These are phyloP conservation scores for Sordariomycetes sp. DNA, from an alignment of 2,329 filamentous ascomycete species.

Conservation along the genomic window DNA sequence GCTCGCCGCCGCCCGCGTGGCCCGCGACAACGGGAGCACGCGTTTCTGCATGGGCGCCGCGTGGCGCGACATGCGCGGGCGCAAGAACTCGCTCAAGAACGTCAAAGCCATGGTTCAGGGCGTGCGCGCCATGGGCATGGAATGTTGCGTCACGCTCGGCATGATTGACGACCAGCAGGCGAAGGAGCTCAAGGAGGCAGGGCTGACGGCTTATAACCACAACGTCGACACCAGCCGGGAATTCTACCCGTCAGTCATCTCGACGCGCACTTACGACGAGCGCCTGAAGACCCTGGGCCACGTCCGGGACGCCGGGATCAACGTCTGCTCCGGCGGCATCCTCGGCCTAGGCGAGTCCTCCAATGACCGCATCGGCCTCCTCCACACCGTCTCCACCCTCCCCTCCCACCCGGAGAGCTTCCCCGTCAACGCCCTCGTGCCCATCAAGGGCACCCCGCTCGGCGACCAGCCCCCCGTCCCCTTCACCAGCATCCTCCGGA, in stretches of 20 bases:
- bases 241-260: constrained; percentile 78
- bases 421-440: constrained; percentile 81
- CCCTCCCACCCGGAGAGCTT: constrained; percentile 80
- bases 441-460: constrained; percentile 79
- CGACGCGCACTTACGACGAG: constrained; percentile 78
- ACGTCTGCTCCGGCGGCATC: constrained; percentile 84
- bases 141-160: constrained; percentile 83
- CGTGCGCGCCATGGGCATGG: constrained; percentile 72
- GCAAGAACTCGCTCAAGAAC: constrained; percentile 71
- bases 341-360: constrained; percentile 70
- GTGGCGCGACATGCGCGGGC: constrained; percentile 87
- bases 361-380: constrained; percentile 67
- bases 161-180: constrained; percentile 82
- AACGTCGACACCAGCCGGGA: constrained; percentile 85
- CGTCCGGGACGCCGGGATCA: constrained; percentile 75
- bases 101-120: constrained; percentile 78
- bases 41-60: constrained; percentile 93
- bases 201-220: constrained; percentile 87
- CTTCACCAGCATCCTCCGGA: constrained; percentile 69
- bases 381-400: constrained; percentile 71
- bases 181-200: constrained; percentile 67
- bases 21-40: constrained; percentile 74
- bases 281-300: constrained; percentile 65
- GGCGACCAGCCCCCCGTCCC: constrained; percentile 60
- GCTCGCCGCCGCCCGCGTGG: constrained; percentile 61